Evolutionary conservation across 192 early-diverging fungal species (phyloP).

Genomic region (Entrophospora sp.): DNA sequence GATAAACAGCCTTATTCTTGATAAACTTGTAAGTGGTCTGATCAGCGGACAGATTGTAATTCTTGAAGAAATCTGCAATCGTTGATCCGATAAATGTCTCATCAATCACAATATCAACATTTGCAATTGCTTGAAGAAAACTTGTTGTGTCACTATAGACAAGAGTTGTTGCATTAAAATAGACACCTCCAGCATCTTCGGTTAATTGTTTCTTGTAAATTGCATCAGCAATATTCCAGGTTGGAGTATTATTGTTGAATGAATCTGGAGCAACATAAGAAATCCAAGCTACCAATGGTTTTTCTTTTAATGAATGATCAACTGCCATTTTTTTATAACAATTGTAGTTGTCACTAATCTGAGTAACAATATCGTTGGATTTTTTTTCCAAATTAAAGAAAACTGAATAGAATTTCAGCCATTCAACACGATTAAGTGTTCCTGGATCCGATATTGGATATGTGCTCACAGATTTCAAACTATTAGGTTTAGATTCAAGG

Average conservation of each 20-base stretch:
- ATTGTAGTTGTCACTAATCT: constrained; percentile 52
- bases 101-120: constrained; percentile 63
- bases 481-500: constrained; percentile 28
- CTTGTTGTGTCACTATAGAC: constrained; percentile 31
- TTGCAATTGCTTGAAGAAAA: constrained; percentile 42
- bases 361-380: constrained; percentile 36
- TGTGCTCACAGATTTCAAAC: constrained; percentile 39
- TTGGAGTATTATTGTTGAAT: constrained; percentile 63
- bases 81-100: constrained; percentile 48
- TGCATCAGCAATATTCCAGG: constrained; percentile 48
- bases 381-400: constrained; percentile 56
- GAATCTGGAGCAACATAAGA: constrained; percentile 43
- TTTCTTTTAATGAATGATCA: neutral
- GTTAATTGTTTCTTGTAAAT: constrained; percentile 53
- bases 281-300: constrained; percentile 57
- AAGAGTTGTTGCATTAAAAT: constrained; percentile 35
- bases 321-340: constrained; percentile 36
- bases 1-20: constrained; percentile 51
- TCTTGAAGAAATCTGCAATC: constrained; percentile 41
- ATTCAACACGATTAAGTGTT: constrained; percentile 45
- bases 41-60: constrained; percentile 42
- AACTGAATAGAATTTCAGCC: constrained; percentile 50
- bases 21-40: constrained; percentile 50
- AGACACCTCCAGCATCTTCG: constrained; percentile 56
- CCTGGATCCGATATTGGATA: constrained; percentile 40